Evolutionary conservation across 768 basidiomycete species (phyloP), one percentile per base, ranked within the genome.

Genomic region (Hypsizygus marmoreus): DNA sequence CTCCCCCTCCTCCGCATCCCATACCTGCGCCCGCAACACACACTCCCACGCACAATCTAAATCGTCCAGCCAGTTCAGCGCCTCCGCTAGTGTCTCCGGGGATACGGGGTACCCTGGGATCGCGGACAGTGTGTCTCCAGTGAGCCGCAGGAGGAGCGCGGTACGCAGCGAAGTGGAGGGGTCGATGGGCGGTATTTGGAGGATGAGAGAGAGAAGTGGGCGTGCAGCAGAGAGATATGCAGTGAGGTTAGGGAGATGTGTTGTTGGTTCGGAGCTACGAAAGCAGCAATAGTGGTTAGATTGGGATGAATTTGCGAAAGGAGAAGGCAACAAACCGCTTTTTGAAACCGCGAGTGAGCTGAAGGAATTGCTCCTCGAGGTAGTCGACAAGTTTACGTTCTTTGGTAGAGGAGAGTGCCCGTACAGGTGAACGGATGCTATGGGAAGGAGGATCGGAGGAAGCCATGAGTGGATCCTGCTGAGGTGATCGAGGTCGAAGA

Each of bases 1-100:
- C 4, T 60, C 54, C 4, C 64, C 57, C n/a, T 62, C 36, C 3
- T 60, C 65, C 1, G 84, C 72, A 53, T 89, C 80, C 89, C 89
- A 91, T 2, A 76, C 71, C 55, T 87, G 82, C 4, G 69, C 67
- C 29, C 75, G 75, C 22, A 91, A 71, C 2, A 86, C 84, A 13
- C 79, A 74, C 11, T 81, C 53, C 89, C 89, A 91, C 0, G 81
- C 86, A 40, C 80, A 74, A 63, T 91, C 89, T 28, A 91, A 74
- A 56, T 88, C 82, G 57, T 82, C 79, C 19, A 91, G 66, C 70
- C 81, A 86, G 49, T 84, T 80, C 19, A 86, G 69, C 4, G 88
- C 71, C 28, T 75, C 68, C 24, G 67, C 73, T 1, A 91, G 64
- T 11, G 69, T 64, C 6, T 68, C 62, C 16, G 65, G 49, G 12